A percentile compares a stretch with the other conserved stretches of the same genome.
Evolutionary conservation across 2,329 filamentous ascomycete genomes (phyloP).

Genomic region (Calycina herbarum): DNA sequence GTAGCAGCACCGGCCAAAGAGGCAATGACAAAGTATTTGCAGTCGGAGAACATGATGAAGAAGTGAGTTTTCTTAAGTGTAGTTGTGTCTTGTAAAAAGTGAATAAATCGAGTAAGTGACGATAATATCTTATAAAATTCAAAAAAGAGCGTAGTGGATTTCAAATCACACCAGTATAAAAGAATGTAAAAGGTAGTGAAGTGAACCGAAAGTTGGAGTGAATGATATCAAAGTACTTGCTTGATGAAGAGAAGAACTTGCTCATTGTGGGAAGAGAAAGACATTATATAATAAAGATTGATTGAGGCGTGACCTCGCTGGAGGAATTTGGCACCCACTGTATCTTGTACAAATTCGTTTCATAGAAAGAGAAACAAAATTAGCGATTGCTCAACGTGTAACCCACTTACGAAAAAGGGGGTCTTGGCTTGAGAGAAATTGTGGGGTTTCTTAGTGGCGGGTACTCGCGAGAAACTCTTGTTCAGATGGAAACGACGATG

Average conservation of each 20-base stretch:
- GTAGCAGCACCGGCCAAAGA: conserved; percentile 34
- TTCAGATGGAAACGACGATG: neutral
- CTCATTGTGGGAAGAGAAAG: neutral
- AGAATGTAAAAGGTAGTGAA: conserved; percentile 9
- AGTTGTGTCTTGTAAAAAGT: conserved; percentile 30
- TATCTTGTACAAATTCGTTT: conserved; percentile 4
- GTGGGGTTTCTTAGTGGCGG: neutral
- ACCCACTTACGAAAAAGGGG: neutral
- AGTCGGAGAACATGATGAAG: conserved; percentile 32
- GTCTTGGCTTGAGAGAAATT: neutral
- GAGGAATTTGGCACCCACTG: neutral
- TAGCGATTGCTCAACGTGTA: conserved; percentile 4
- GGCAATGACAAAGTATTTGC: conserved; percentile 26
- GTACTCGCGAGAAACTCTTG: neutral
- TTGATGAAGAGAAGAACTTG: conserved; percentile 4
- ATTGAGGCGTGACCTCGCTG: conserved; percentile 1
- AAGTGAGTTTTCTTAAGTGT: conserved; percentile 28
- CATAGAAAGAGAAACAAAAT: conserved; percentile 14
- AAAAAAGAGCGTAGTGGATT: conserved; percentile 9
- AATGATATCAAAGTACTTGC: conserved; percentile 9
- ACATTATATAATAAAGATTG: neutral
- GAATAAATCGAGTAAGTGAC: conserved; percentile 11
- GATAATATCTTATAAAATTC: neutral
- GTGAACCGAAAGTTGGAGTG: neutral
- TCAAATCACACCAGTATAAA: conserved; percentile 11